These are phyloP conservation scores for Potentilla sterilis DNA, from an alignment of 306 rosid genomes.

Conservation along the genomic window DNA sequence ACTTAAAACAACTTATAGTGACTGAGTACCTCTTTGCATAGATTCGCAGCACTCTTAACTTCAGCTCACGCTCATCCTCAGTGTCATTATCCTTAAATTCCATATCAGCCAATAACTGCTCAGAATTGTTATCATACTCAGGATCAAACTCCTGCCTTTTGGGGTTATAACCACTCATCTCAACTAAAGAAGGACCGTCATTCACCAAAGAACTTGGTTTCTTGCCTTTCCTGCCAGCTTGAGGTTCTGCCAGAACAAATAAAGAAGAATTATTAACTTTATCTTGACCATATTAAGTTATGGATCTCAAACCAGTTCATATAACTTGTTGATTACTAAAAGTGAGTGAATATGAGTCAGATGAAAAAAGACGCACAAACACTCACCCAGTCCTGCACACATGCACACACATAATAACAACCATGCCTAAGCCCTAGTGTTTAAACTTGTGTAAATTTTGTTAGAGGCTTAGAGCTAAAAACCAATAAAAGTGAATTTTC, in stretches of 20 bases:
- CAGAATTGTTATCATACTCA: constrained; percentile 94
- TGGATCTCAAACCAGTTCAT: not conserved
- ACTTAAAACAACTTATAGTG: constrained; percentile 13
- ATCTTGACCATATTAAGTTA: constrained; percentile 6
- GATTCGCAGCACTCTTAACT: constrained; percentile 68
- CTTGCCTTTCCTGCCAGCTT: constrained; percentile 63
- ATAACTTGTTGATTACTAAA: not conserved
- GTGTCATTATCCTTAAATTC: constrained; percentile 85
- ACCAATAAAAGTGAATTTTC: not conserved
- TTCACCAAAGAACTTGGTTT: constrained; percentile 57
- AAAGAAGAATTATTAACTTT: constrained; percentile 10
- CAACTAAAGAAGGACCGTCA: constrained; percentile 79
- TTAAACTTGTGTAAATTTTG: not conserved
- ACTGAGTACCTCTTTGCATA: constrained; percentile 67
- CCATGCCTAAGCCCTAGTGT: not conserved
- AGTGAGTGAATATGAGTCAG: not conserved
- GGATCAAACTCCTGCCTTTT: constrained; percentile 93
- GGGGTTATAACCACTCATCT: constrained; percentile 77
- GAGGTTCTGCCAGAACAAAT: constrained; percentile 55
- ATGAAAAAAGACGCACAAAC: not conserved
- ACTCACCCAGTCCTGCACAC: not conserved
- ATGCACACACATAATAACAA: not conserved
- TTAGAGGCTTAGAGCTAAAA: not conserved
- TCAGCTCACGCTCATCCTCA: constrained; percentile 85
- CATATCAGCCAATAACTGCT: constrained; percentile 90